Base-by-base conservation (phyloP, 192 early-diverging fungal genomes). In the Linderina pennispora region DNA sequence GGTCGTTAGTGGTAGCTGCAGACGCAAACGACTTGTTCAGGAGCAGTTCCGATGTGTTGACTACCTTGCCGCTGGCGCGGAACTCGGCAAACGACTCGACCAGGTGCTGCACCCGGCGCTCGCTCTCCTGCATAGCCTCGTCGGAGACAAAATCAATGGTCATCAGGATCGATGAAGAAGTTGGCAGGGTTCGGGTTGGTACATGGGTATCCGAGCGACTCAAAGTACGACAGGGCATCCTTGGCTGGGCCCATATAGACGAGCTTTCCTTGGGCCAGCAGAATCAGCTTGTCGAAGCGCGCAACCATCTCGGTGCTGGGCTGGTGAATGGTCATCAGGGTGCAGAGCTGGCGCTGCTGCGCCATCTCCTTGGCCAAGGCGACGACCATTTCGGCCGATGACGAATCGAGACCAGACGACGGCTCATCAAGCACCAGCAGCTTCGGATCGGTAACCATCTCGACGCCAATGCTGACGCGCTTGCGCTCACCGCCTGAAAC, bases 321-420 rank as follows among this genome's bases (percentile, higher is more conserved):
- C 60, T 93, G 91, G 58, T 95, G 92, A 53, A 96, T 89, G 14
- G 86, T 89, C 55, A 89, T 82, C 14, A 96, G 56, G 4, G 91
- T 77, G 22, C 88, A 84, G 33, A 82, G 82, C 8, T 76, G 63
- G n/a, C 69, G 62, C 38, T 62, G 43, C 20, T 58, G 59, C 2
- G 82, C 75, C 45, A 89, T 68, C 18, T 75, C 55, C 38, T 64
- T 58, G 21, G 82, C 71, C 33, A 79, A 74, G 37, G 65, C 50
- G 19, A 82, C 71, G 14, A 85, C 59, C 47, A 75, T 71, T 22
- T 74, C 65, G 8, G 84, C 79, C 3, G 80, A 80, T 21, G 68
- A 73, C 11, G 80, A 64, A 58, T 88, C 86, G 25, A 88, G 65
- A 0, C 87, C 84, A 57, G 73, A 86, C 50, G 59, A 69, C 44